These are phyloP conservation scores for Picochlorum costavermella DNA, from an alignment of 139 green algal genomes.

Conservation along the genomic window DNA sequence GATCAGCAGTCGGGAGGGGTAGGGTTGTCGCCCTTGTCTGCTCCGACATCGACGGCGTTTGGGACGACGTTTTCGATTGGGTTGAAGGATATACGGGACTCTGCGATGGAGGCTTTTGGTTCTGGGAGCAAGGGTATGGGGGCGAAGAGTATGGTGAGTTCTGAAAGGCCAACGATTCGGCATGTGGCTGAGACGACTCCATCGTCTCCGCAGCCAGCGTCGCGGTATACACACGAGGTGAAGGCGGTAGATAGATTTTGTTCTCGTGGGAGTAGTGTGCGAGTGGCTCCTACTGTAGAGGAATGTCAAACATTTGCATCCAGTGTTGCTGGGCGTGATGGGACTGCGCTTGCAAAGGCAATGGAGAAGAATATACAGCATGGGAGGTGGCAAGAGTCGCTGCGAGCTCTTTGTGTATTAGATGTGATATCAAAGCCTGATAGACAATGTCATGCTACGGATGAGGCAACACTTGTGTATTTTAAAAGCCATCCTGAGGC, in stretches of 20 bases:
- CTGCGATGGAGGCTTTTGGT: neutral
- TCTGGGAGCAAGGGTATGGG: too few relatives aligned
- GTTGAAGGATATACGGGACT: neutral
- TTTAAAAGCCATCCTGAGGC: slow-evolving; percentile 52
- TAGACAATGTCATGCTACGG: slow-evolving; percentile 12
- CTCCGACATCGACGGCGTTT: neutral
- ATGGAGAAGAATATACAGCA: slow-evolving; percentile 60
- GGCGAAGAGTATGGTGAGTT: neutral
- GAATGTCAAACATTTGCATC: slow-evolving; percentile 66
- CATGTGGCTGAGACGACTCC: slow-evolving; percentile 50
- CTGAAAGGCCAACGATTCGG: neutral
- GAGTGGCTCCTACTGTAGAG: slow-evolving; percentile 30
- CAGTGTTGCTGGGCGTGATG: slow-evolving; percentile 44
- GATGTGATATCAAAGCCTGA: slow-evolving; percentile 48
- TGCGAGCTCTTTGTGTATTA: slow-evolving; percentile 62
- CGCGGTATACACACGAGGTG: neutral
- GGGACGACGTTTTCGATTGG: neutral
- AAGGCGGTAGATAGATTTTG: neutral
- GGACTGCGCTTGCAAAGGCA: slow-evolving; percentile 42
- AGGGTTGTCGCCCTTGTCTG: neutral
- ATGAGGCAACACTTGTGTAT: slow-evolving; percentile 58
- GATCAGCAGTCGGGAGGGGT: slow-evolving; percentile 1
- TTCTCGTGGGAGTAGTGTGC: slow-evolving; percentile 33
- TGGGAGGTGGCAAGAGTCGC: slow-evolving; percentile 47
- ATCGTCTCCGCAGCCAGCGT: slow-evolving; percentile 8